phyloP scores from a whole-genome alignment of 257 asterid species.

The Lithospermum erythrorhizon region DNA sequence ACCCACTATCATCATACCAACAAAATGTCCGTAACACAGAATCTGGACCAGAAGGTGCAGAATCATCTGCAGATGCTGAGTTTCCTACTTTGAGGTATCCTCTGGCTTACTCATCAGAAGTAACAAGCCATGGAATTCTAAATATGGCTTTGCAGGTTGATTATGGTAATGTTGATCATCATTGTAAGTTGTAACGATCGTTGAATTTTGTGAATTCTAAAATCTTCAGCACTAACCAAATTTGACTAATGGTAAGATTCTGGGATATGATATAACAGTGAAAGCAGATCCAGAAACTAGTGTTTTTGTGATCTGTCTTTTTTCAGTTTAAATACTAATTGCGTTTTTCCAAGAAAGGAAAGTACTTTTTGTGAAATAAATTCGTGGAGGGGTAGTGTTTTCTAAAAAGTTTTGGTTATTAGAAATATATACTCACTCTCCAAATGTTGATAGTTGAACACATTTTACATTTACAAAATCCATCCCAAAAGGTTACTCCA shows the following conservation, averaged over 20 bases:
- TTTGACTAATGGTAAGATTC: not conserved
- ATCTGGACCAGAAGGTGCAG: slow-evolving; percentile 51
- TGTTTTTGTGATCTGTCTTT: not conserved
- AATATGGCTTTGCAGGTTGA: not conserved
- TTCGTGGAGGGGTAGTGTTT: not conserved
- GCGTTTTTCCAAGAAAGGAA: too few relatives aligned
- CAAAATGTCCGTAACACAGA: slow-evolving; percentile 68
- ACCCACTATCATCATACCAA: slow-evolving; percentile 75
- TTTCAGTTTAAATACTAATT: too few relatives aligned
- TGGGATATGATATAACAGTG: not conserved
- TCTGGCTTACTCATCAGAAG: not conserved
- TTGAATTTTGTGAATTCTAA: not conserved
- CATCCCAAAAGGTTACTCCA: too few relatives aligned
- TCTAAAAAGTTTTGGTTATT: too few relatives aligned
- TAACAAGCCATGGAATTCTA: not conserved
- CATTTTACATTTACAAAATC: too few relatives aligned
- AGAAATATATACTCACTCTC: too few relatives aligned
- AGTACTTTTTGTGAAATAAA: too few relatives aligned
- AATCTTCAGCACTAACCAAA: not conserved
- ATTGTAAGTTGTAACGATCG: too few relatives aligned
- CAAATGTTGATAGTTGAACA: too few relatives aligned
- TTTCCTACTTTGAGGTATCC: slow-evolving; percentile 84
- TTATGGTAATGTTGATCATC: not conserved
- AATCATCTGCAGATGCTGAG: slow-evolving; percentile 89
- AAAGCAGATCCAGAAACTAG: not conserved